A percentile compares a stretch with the other conserved stretches of the same genome.
Evolutionary conservation across 345 rosid species (phyloP).

Genomic region (Combretum micranthum): DNA sequence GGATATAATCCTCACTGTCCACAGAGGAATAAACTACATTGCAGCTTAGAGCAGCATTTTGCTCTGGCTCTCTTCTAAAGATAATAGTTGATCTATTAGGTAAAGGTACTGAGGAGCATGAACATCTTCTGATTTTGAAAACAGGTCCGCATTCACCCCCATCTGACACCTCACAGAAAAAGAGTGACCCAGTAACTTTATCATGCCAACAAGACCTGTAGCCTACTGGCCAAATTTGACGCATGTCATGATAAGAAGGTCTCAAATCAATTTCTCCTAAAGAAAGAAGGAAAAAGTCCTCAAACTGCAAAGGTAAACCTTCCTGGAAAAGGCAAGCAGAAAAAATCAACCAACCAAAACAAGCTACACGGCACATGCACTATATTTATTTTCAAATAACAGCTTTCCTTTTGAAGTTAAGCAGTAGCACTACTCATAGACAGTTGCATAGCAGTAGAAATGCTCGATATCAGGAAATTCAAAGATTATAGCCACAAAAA

Average conservation of each 20-base stretch:
- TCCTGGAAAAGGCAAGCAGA: constrained; percentile 45
- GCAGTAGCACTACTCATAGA: neutral
- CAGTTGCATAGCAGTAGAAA: neutral
- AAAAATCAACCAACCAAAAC: constrained; percentile 11
- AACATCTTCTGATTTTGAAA: constrained; percentile 71
- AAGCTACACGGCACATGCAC: constrained; percentile 6
- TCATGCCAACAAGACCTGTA: constrained; percentile 98
- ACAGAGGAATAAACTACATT: constrained; percentile 14
- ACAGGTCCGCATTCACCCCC: constrained; percentile 86
- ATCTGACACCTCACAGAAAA: constrained; percentile 72
- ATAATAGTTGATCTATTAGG: constrained; percentile 64
- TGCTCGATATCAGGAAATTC: no score
- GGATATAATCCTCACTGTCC: constrained; percentile 40
- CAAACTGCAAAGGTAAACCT: constrained; percentile 79
- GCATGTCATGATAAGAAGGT: constrained; percentile 65
- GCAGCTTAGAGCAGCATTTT: constrained; percentile 21
- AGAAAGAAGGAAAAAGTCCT: constrained; percentile 81
- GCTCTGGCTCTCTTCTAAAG: constrained; percentile 26
- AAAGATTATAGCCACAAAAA: no score
- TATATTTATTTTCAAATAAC: neutral
- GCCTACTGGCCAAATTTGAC: constrained; percentile 70
- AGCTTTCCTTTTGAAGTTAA: neutral
- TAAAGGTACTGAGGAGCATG: constrained; percentile 55
- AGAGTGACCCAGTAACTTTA: constrained; percentile 85
- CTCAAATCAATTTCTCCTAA: constrained; percentile 73